Evolutionary conservation across 1,284 basidiomycete species (phyloP), one percentile per base, ranked within the genome.

Genomic region (Phellopilus nigrolimitatus): DNA sequence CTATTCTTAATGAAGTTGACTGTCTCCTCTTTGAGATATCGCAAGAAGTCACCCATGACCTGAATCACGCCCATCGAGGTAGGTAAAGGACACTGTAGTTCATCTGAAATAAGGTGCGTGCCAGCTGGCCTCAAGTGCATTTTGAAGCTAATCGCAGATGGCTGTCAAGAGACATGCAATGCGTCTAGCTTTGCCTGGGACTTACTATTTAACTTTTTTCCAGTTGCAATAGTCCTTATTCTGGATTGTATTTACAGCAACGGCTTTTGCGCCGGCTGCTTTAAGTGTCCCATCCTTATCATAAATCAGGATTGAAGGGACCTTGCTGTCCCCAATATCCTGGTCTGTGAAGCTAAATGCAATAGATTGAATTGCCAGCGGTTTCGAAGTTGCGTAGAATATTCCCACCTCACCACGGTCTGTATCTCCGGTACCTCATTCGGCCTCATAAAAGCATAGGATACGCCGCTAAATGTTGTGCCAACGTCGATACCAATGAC

Each of bases 81-180:
- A 0, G 86, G 86, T 24, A 89, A 73, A 5, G 74, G 68, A 7
- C 76, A 71, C 2, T 79, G 78, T 79, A 88, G 85, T 25, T 83
- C 86, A 63, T 88, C 87, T 82, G 87, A 86, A 63, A 80, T 75
- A 44, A 88, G 73, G 58, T 80, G 77, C 85, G 87, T 87, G 9
- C 80, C 71, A 50, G 79, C 77, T 19, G 85, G 86, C 10, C 86
- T 74, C 44, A 88, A 70, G 54, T 83, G 82, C 55, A 88, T 73
- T 65, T 89, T 89, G 74, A 88, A 89, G 3, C 85, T 88, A 25
- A 50, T 56, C 28, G 49, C 37, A 53, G 21, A 27, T 51, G 25
- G n/a, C 17, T 33, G 54, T 40, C 31, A 5, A 31, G 25, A 37
- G 40, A 47, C 51, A 24, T 37, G 30, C 7, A 9, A 46, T 25